Evolutionary conservation across 768 basidiomycete genomes (phyloP), one percentile per base, ranked within the genome.

Genomic region (Amanita phalloides): DNA sequence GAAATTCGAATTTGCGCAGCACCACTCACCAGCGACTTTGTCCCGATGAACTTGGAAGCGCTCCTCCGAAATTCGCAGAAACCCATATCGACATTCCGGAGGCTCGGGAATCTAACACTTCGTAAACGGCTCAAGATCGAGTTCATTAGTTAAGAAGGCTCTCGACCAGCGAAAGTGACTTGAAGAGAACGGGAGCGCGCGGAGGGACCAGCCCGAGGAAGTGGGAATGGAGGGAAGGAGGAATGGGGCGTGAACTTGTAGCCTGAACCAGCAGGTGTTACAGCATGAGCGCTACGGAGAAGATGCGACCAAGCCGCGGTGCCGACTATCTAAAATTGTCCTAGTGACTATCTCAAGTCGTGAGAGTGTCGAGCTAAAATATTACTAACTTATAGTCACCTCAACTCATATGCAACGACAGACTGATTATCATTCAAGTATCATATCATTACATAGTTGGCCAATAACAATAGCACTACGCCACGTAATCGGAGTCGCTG

Each of bases 161-260:
- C 30, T 49, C 48, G 48, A 49, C 48, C 48, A 38, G 48, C 48
- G 48, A 49, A 26, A 28, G 48, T 38, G 10, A 25, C 17, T 39
- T 21, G 21, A 17, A 26, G 33, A 14, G 28, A 38, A 36, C 1
- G 26, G 21, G n/a, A 14, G 14, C 3, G 35, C 11, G 4, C 13
- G 35, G 11, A 14, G 48, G 48, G 48, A 49, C 48, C 48, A 49
- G 48, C 48, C 48, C 48, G 23, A 41, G 13, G 33, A 33, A 10
- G 17, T 20, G 38, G 11, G 9, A 17, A 3, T 39, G 21, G 8
- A 20, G 1, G 38, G 17, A 21, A 20, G 38, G 11, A 21, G n/a
- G 38, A 41, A 20, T 9, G 20, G 26, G 6, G 4, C 26, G 30
- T 8, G 21, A 32, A 32, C 9, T 32, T 32, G 9, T 41, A 17